These are phyloP conservation scores for Phascolomyces articulosus DNA, from an alignment of 371 early-diverging fungal species.

Conservation along the genomic window DNA sequence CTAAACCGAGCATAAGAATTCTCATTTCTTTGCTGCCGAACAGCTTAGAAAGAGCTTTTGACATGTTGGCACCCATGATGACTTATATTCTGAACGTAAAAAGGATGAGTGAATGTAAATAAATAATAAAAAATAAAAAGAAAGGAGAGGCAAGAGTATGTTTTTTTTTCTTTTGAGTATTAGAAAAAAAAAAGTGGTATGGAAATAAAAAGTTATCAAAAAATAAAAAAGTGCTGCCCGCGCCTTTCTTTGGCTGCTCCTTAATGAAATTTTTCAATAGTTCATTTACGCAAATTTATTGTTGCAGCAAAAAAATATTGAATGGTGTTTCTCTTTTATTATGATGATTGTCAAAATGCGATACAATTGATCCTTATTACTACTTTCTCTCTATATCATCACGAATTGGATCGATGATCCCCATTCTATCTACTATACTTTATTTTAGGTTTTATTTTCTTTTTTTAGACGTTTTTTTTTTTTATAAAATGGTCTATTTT, in stretches of 20 bases:
- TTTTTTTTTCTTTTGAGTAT: background rate
- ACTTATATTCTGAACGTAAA: background rate
- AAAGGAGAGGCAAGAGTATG: slow-evolving; percentile 15
- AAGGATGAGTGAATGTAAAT: slow-evolving; percentile 19
- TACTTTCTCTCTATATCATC: too few relatives aligned
- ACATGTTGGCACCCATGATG: slow-evolving; percentile 61
- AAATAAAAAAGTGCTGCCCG: background rate
- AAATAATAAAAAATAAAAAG: slow-evolving; percentile 20
- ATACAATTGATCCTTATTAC: too few relatives aligned
- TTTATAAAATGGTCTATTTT: too few relatives aligned
- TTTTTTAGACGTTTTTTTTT: too few relatives aligned
- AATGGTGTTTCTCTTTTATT: too few relatives aligned
- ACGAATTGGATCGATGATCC: too few relatives aligned
- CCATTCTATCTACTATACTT: too few relatives aligned
- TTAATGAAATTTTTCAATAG: background rate
- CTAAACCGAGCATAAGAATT: slow-evolving; percentile 90
- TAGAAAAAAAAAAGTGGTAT: slow-evolving; percentile 15
- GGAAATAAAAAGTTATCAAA: background rate
- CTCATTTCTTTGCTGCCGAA: slow-evolving; percentile 89
- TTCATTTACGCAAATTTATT: too few relatives aligned
- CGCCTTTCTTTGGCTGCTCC: background rate
- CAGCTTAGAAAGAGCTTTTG: slow-evolving; percentile 64
- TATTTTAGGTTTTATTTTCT: too few relatives aligned
- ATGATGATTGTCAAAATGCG: too few relatives aligned
- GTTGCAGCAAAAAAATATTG: too few relatives aligned